Evolutionary conservation across 202 grass and related monocot species (phyloP).

Genomic region (Setaria viridis): DNA sequence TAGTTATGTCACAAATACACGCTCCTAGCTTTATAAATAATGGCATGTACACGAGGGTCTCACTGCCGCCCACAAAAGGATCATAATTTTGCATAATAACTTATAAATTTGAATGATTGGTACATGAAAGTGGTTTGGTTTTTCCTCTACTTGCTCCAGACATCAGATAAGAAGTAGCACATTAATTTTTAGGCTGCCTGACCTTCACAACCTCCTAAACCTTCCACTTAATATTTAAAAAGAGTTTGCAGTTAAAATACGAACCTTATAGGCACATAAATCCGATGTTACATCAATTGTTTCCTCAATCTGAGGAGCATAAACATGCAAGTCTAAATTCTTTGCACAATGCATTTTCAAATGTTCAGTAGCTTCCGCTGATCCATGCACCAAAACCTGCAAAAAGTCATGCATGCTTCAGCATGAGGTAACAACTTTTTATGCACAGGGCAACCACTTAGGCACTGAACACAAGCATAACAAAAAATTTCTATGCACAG

Average conservation of each 20-base stretch:
- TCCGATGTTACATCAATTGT: slow-evolving; percentile 96
- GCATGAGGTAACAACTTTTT: slow-evolving; percentile 24
- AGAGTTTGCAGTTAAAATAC: slow-evolving; percentile 34
- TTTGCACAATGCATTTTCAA: slow-evolving; percentile 92
- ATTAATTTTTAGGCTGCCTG: no score
- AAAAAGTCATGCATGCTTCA: slow-evolving; percentile 38
- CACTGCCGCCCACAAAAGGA: not conserved
- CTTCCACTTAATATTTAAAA: not conserved
- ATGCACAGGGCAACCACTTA: not conserved
- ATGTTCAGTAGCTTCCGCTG: slow-evolving; percentile 95
- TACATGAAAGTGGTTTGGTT: slow-evolving; percentile 2
- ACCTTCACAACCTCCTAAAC: slow-evolving; percentile 4
- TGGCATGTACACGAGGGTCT: not conserved
- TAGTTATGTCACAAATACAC: not conserved
- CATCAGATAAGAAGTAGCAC: slow-evolving; percentile 10
- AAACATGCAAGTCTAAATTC: slow-evolving; percentile 80
- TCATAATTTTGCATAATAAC: not conserved
- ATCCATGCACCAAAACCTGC: slow-evolving; percentile 94
- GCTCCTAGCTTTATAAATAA: not conserved
- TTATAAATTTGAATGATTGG: slow-evolving; percentile 10
- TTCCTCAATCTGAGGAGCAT: slow-evolving; percentile 96
- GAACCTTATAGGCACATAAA: slow-evolving; percentile 96
- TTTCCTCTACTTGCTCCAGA: slow-evolving; percentile 12
- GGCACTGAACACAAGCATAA: no score
- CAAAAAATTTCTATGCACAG: slow-evolving; percentile 9